Evolutionary conservation across 73 alveolate species (phyloP).

Genomic region (Paramecium bursaria): DNA sequence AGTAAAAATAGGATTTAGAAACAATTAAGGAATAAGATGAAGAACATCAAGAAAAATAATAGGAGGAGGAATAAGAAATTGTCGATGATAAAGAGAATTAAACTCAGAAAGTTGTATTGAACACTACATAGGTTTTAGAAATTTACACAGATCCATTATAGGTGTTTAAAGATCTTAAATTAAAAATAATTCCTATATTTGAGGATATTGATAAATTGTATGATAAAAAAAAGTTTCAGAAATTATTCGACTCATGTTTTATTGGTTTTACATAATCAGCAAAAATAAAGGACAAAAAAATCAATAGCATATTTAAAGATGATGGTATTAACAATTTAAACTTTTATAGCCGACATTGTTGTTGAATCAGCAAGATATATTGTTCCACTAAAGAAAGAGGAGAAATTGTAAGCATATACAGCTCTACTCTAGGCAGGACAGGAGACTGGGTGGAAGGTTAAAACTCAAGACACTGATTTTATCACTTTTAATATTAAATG

Average conservation of each 20-base stretch:
- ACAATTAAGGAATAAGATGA: slow-evolving; percentile 73
- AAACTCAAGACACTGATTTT: neutral
- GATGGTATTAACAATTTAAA: neutral
- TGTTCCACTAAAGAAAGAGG: slow-evolving; percentile 44
- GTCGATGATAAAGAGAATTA: neutral
- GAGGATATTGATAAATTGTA: slow-evolving; percentile 33
- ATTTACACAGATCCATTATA: too few relatives aligned
- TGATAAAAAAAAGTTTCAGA: slow-evolving; percentile 8
- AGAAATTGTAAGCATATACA: slow-evolving; percentile 13
- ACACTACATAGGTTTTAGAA: neutral
- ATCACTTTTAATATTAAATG: slow-evolving; percentile 39
- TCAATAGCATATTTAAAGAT: slow-evolving; percentile 7
- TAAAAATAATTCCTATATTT: slow-evolving; percentile 40
- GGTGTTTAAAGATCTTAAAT: slow-evolving; percentile 12
- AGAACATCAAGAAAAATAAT: slow-evolving; percentile 58
- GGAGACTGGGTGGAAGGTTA: slow-evolving; percentile 5
- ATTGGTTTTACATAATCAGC: slow-evolving; percentile 29
- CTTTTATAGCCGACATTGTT: neutral
- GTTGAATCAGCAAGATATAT: slow-evolving; percentile 41
- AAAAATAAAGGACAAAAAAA: neutral
- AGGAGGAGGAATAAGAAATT: slow-evolving; percentile 64
- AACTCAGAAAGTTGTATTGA: neutral
- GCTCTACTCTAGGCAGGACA: neutral
- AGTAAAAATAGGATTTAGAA: slow-evolving; percentile 78
- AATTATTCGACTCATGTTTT: slow-evolving; percentile 16